A percentile compares a stretch with the other conserved stretches of the same genome.
These are phyloP conservation scores for Blastocystis sp. DNA, from an alignment of 352 stramenopile species.

Conservation along the genomic window DNA sequence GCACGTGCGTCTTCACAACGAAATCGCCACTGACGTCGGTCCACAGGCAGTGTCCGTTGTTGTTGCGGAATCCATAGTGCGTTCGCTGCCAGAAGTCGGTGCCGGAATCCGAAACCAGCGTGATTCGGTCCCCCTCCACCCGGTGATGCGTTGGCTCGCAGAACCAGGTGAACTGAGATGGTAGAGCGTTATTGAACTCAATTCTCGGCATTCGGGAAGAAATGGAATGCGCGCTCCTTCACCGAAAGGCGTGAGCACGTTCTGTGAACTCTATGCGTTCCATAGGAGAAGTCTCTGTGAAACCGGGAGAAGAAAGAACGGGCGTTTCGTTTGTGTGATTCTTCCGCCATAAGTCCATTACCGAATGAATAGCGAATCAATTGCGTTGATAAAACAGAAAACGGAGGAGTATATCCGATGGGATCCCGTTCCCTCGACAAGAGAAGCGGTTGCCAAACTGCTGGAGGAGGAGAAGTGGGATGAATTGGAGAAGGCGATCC, in stretches of 20 bases:
- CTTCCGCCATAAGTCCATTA: too few species aligned
- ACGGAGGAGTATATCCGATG: constrained; percentile 82
- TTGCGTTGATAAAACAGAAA: constrained; percentile 72
- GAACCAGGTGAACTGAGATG: constrained; percentile 41
- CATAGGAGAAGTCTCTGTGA: too few species aligned
- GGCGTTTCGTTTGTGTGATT: too few species aligned
- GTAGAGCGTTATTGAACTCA: constrained; percentile 7
- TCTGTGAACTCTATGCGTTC: too few species aligned
- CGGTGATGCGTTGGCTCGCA: constrained; percentile 25
- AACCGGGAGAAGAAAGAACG: too few species aligned
- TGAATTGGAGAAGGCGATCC: constrained; percentile 79
- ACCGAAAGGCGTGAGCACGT: too few species aligned
- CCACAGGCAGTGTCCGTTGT: constrained; percentile 71
- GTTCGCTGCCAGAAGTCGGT: constrained; percentile 73
- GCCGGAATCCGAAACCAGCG: constrained; percentile 49
- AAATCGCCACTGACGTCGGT: constrained; percentile 50
- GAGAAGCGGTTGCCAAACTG: constrained; percentile 80
- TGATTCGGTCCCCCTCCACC: constrained; percentile 39
- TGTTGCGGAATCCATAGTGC: constrained; percentile 73
- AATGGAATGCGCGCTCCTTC: too few species aligned
- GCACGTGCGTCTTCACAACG: constrained; percentile 52
- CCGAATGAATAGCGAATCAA: too few species aligned
- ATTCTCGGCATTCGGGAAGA: constrained; percentile 12
- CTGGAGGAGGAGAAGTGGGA: constrained; percentile 79
- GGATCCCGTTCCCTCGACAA: constrained; percentile 85